Percentiles rank a stretch among this genome's conserved stretches.
Evolutionary conservation across 2,329 filamentous ascomycete genomes (phyloP).

Genomic region (Rutstroemia sp.): DNA sequence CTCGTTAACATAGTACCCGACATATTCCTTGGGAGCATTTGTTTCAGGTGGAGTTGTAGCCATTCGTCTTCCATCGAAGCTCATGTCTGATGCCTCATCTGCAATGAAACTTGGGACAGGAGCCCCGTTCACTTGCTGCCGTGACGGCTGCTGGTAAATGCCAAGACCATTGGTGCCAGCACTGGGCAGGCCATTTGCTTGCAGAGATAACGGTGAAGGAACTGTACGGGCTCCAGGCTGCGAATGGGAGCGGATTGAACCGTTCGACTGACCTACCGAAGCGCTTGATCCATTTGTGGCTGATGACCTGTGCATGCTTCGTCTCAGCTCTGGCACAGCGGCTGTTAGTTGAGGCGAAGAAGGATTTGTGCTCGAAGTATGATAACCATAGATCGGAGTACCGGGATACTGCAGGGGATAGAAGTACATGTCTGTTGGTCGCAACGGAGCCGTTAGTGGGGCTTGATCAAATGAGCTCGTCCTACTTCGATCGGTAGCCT

Average conservation of each 20-base stretch:
- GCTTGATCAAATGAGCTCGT: slow-evolving; percentile 58
- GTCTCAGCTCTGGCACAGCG: slow-evolving; percentile 45
- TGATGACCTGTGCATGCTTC: slow-evolving; percentile 48
- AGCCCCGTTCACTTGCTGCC: slow-evolving; percentile 37
- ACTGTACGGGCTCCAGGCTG: slow-evolving; percentile 47
- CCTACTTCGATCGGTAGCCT: slow-evolving; percentile 43
- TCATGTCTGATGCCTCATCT: slow-evolving; percentile 36
- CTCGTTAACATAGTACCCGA: slow-evolving; percentile 29
- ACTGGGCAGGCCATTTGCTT: slow-evolving; percentile 31
- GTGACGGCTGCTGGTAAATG: slow-evolving; percentile 20
- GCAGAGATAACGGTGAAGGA: slow-evolving; percentile 30
- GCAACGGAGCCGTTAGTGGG: slow-evolving; percentile 50
- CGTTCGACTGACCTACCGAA: slow-evolving; percentile 37
- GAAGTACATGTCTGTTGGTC: slow-evolving; percentile 46
- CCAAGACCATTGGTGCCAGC: slow-evolving; percentile 28
- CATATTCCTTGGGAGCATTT: slow-evolving; percentile 26
- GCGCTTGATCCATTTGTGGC: slow-evolving; percentile 41
- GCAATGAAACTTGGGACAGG: slow-evolving; percentile 49
- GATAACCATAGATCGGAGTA: slow-evolving; percentile 40
- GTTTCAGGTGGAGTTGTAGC: slow-evolving; percentile 23
- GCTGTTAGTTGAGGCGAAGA: slow-evolving; percentile 45
- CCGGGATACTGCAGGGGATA: slow-evolving; percentile 38
- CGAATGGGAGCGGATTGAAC: slow-evolving; percentile 58
- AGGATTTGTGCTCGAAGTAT: slow-evolving; percentile 46
- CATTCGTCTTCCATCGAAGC: slow-evolving; percentile 14